Conservation (phyloP, 108 stramenopile species). For the Fragilariopsis cylindrus region DNA sequence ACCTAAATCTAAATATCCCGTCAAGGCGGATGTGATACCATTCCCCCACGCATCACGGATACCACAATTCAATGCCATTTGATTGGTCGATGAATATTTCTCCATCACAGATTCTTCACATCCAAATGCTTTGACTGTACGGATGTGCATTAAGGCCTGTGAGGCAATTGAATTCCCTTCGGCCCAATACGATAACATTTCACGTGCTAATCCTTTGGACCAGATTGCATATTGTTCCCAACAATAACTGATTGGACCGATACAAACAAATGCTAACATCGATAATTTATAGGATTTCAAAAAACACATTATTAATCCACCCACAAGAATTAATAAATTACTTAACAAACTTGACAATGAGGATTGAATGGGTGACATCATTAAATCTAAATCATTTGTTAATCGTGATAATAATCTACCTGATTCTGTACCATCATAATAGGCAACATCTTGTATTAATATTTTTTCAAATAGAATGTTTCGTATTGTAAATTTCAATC, state of each 20-base stretch:
- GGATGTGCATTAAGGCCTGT: slow-evolving; percentile 52
- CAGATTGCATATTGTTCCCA: slow-evolving; percentile 48
- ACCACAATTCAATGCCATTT: slow-evolving; percentile 27
- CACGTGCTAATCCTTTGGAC: slow-evolving; percentile 39
- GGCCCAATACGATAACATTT: slow-evolving; percentile 49
- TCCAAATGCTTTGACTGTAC: slow-evolving; percentile 59
- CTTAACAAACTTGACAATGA: slow-evolving; percentile 41
- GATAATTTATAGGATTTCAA: slow-evolving; percentile 47
- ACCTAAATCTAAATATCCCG: slow-evolving; percentile 24
- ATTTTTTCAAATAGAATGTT: slow-evolving; percentile 52
- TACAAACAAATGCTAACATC: slow-evolving; percentile 60
- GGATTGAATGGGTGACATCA: slow-evolving; percentile 55
- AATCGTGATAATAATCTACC: slow-evolving; percentile 70
- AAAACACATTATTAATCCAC: slow-evolving; percentile 55
- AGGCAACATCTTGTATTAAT: slow-evolving; percentile 62
- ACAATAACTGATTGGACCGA: slow-evolving; percentile 47
- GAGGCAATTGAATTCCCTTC: slow-evolving; percentile 53
- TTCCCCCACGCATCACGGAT: slow-evolving; percentile 35
- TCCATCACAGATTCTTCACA: slow-evolving; percentile 37
- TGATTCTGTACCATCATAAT: slow-evolving; percentile 62
- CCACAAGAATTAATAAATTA: slow-evolving; percentile 44
- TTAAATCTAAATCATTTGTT: slow-evolving; percentile 57
- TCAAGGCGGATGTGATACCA: slow-evolving; percentile 20
- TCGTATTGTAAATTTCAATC: slow-evolving; percentile 41
- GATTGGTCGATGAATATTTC: slow-evolving; percentile 39